These are phyloP conservation scores for Glonium stellatum DNA, from an alignment of 495 filamentous ascomycete genomes.

Conservation along the genomic window DNA sequence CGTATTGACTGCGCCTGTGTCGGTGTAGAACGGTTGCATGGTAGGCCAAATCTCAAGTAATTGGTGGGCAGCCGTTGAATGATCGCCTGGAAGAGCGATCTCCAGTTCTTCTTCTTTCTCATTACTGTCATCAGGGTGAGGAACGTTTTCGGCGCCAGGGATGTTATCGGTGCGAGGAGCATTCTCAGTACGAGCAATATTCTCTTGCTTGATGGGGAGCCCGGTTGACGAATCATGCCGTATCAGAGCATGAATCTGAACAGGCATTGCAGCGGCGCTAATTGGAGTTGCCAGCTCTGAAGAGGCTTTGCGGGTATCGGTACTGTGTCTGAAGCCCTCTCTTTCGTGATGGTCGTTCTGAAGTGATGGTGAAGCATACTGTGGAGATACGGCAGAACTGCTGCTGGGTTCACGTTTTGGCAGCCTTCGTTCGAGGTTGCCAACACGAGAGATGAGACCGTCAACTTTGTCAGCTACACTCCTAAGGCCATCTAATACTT, in stretches of 20 bases:
- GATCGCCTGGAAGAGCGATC: slow-evolving; percentile 65
- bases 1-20: slow-evolving; percentile 33
- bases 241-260: background rate
- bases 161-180: too few relatives aligned
- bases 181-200: background rate
- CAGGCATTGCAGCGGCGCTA: background rate
- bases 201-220: background rate
- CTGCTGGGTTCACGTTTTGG: slow-evolving; percentile 7
- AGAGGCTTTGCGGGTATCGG: background rate
- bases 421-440: slow-evolving; percentile 13
- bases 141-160: background rate
- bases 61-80: slow-evolving; percentile 74
- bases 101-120: slow-evolving; percentile 41
- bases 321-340: background rate
- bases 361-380: background rate
- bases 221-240: background rate
- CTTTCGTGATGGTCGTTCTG: background rate
- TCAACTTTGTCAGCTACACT: slow-evolving; percentile 2
- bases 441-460: slow-evolving; percentile 11
- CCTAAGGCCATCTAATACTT: slow-evolving; percentile 27
- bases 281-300: background rate
- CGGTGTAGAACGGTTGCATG: slow-evolving; percentile 10
- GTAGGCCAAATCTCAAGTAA: slow-evolving; percentile 37
- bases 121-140: slow-evolving; percentile 7
- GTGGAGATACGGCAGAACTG: background rate